Evolutionary conservation across 2,329 filamentous ascomycete species (phyloP), one percentile per base, ranked within the genome.

Genomic region (Colletotrichum sp.): DNA sequence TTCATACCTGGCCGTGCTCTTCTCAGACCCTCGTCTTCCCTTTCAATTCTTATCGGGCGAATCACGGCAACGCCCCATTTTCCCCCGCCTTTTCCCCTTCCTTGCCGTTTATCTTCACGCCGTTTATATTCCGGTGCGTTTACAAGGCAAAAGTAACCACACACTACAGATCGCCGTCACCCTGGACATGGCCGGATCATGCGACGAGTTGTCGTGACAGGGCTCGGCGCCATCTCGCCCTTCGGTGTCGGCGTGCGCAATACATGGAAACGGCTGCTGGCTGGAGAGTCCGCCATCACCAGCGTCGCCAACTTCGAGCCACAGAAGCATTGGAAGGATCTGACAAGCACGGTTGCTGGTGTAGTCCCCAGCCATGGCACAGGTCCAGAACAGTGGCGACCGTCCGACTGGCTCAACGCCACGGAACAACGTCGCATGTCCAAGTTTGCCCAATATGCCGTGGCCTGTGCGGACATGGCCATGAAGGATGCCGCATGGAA

Each of bases 401-500:
- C 89, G 2, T 83, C 85, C 13, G 88, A 92, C 79, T 93, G 91
- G 89, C 81, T 92, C 67, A 84, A 83, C 61, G 82, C 85, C 28
- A 82, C 87, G 2, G 91, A 93, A 74, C 88, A 91, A 81, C 91
- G 96, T 6, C 94, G 95, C 81, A 98, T 98, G 93, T 96, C 97
- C n/a, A 90, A 88, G 28, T 98, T 98, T 82, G 91, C 96, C 6
- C 96, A 98, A 84, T 98, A 98, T 86, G 96, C 96, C 16, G 90
- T 98, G 81, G 95, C 94, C 15, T 95, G 96, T 4, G 91, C 95
- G 0, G 91, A 95, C 67, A 97, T 98, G 90, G 97, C 97, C 0
- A 87, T 99, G 68, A 85, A 91, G 32, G 95, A 98, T 87, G 94
- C 96, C 1, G 92, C 90, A 3, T 98, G 96, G 95, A 88, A 90